phyloP scores from a whole-genome alignment of 495 filamentous ascomycete species.

The Schizothecium vesticola region DNA sequence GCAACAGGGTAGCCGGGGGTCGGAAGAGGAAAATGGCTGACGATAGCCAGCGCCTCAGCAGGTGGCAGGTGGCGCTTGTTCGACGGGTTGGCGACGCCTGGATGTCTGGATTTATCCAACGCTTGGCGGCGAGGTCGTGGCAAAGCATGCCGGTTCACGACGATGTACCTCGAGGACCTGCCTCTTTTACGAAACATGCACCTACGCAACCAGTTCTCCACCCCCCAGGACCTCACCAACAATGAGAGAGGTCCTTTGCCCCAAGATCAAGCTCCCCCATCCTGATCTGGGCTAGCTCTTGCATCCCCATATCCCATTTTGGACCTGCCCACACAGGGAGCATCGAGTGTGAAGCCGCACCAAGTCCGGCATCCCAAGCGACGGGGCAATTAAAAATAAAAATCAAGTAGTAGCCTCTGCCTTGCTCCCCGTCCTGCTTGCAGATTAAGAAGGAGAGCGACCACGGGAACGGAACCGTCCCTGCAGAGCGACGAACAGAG shows the following conservation, averaged over 20 bases:
- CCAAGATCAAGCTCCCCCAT: conserved; percentile 1
- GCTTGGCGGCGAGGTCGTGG: conserved; percentile 21
- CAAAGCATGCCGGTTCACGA: conserved; percentile 1
- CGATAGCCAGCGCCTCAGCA: conserved; percentile 5
- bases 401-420: background rate
- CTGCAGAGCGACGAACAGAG: conserved; percentile 3
- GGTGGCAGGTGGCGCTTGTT: conserved; percentile 2
- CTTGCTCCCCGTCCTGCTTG: background rate
- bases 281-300: background rate
- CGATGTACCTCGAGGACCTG: conserved; percentile 3
- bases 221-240: conserved; percentile 6
- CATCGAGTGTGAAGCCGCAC: conserved; percentile 1
- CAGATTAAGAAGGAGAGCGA: background rate
- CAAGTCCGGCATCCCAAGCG: conserved; percentile 1
- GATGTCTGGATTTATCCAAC: conserved; percentile 30
- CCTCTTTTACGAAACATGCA: conserved; percentile 5
- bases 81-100: conserved; percentile 7
- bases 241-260: conserved; percentile 6
- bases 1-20: background rate
- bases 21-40: conserved; percentile 7
- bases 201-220: conserved; percentile 3
- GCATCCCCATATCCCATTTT: background rate
- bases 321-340: background rate
- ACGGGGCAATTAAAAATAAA: conserved; percentile 9
- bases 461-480: conserved; percentile 13